Evolutionary conservation across 768 basidiomycete genomes (phyloP).

Genomic region (Suillus alpinus): DNA sequence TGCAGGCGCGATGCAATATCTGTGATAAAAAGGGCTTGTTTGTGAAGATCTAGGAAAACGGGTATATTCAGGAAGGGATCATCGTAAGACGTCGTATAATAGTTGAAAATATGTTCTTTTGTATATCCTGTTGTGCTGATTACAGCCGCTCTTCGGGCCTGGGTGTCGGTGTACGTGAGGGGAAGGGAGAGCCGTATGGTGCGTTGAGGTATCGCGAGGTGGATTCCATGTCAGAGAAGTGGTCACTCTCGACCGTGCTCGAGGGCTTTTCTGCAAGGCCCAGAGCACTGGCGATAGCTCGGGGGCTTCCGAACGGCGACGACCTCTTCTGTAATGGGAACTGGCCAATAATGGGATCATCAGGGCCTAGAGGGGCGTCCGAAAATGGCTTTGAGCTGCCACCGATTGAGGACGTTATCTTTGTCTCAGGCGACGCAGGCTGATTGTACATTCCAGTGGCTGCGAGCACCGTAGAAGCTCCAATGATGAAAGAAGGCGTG

Average conservation of each 20-base stretch:
- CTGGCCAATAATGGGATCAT: constrained; percentile 61
- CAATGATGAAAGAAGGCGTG: constrained; percentile 83
- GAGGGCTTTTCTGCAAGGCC: constrained; percentile 34
- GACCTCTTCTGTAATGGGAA: constrained; percentile 44
- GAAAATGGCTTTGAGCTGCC: constrained; percentile 37
- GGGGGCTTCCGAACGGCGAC: constrained; percentile 49
- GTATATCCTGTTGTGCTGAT: constrained; percentile 14
- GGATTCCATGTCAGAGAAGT: constrained; percentile 39
- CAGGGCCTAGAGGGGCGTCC: constrained; percentile 43
- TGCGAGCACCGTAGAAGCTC: constrained; percentile 78
- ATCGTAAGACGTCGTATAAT: constrained; percentile 33
- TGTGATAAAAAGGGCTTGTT: constrained; percentile 27
- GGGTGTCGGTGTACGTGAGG: constrained; percentile 48
- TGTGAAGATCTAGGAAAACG: constrained; percentile 32
- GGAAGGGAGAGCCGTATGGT: constrained; percentile 49
- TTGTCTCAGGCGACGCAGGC: constrained; percentile 41
- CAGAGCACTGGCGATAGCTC: constrained; percentile 49
- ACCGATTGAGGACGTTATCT: constrained; percentile 24
- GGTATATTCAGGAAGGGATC: constrained; percentile 32
- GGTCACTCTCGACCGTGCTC: constrained; percentile 24
- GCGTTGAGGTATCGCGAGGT: constrained; percentile 47
- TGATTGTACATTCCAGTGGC: constrained; percentile 97
- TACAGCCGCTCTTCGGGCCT: constrained; percentile 31
- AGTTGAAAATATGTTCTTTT: constrained; percentile 15
- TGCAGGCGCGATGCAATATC: constrained; percentile 30